phyloP scores from a whole-genome alignment of 2,329 filamentous ascomycete species.

The Emericellopsis cladophorae region DNA sequence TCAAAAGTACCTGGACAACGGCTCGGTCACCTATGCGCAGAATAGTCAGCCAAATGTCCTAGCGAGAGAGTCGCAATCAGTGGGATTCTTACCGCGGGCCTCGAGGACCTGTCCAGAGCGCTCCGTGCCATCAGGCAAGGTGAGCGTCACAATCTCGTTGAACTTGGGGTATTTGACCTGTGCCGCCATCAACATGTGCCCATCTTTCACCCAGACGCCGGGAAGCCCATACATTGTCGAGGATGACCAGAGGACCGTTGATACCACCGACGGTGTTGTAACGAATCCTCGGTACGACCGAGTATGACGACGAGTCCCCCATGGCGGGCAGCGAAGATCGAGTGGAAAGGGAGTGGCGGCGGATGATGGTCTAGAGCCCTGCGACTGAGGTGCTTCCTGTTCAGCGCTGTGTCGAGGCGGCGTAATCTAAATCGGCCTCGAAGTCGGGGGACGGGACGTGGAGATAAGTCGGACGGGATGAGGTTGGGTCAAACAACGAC shows the following conservation, averaged over 20 bases:
- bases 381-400: neutral
- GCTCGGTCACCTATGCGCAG: conserved; percentile 63
- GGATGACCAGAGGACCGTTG: conserved; percentile 93
- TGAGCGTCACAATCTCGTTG: conserved; percentile 96
- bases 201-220: neutral
- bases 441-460: conserved; percentile 1
- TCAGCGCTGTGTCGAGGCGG: too few species aligned
- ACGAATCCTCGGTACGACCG: conserved; percentile 51
- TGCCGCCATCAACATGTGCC: conserved; percentile 5
- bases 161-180: conserved; percentile 95
- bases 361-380: neutral
- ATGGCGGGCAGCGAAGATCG: conserved; percentile 19
- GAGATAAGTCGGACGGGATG: conserved; percentile 1
- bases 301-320: conserved; percentile 47
- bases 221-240: conserved; percentile 63
- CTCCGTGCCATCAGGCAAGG: conserved; percentile 87
- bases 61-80: neutral
- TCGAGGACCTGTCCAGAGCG: conserved; percentile 93
- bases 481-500: conserved; percentile 1
- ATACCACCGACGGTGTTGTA: conserved; percentile 99
- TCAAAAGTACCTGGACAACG: conserved; percentile 68
- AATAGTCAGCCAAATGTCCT: neutral
- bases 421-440: too few species aligned
- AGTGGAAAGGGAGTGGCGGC: neutral
- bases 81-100: conserved; percentile 63